Evolutionary conservation across 306 rosid species (phyloP), one percentile per base, ranked within the genome.

Genomic region (Castanopsis chinensis): DNA sequence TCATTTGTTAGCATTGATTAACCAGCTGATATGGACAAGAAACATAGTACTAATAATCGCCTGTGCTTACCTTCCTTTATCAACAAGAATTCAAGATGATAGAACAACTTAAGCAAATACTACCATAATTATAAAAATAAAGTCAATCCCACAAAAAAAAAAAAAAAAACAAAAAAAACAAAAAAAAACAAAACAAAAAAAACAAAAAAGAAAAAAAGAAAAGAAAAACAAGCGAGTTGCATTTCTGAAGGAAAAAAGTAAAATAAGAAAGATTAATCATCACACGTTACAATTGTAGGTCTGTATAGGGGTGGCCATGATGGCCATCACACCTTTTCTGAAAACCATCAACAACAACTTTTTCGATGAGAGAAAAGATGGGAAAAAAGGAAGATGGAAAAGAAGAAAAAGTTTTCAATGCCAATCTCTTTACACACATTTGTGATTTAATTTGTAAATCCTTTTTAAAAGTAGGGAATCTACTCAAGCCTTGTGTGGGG

Each of bases 341-440:
- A 84, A 88, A 89, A 61, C 81, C 87, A 82, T 79, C 91, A 86
- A 81, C 85, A 76, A 68, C 64, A 85, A 80, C 83, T 82, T 76
- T 86, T 84, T 82, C 86, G 77, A 45, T 70, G 68, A 67, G 67
- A 74, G 61, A 68, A 72, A 65, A 54, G 56, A 59, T 53, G 23
- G 52, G 54, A 30, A 59, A 53, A 63, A 33, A 78, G 25, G 52
- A 53, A 69, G 33, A 33, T 5, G 25, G 37, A 60, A 52, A 53
- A 59, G 11, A 71, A 53, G 52, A 61, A 74, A 56, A 74, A 35
- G 76, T 53, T 82, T 82, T 83, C 81, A 81, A 87, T 76, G 89
- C 76, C 93, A 90, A 91, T 83, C 93, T 86, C 89, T 94, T 94
- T 92, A 87, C 90, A 89, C 97, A 57, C 82, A 85, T 76, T 83